These are phyloP conservation scores for Ramularia endophylla DNA, from an alignment of 2,329 filamentous ascomycete genomes.

Conservation along the genomic window DNA sequence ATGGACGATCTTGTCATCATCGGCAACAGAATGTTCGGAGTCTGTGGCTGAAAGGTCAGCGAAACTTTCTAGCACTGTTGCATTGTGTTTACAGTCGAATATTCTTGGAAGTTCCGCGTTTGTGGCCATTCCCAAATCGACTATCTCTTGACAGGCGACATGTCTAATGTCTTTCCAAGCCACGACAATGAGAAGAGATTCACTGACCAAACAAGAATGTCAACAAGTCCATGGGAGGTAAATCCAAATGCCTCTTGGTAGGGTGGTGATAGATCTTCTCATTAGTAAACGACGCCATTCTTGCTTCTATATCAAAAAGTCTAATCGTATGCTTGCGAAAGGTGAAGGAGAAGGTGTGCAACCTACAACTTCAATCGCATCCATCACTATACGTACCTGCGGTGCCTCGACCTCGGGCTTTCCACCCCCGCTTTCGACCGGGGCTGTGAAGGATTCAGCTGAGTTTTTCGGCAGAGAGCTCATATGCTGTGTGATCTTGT, in stretches of 20 bases:
- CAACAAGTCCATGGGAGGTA: conserved; percentile 36
- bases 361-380: conserved; percentile 3
- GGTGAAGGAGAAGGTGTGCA: neutral
- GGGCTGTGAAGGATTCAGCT: neutral
- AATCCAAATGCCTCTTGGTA: conserved; percentile 17
- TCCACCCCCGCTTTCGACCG: conserved; percentile 4
- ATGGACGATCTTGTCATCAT: conserved; percentile 51
- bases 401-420: neutral
- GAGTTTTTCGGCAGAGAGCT: too few species aligned
- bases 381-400: neutral
- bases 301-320: neutral
- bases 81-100: too few species aligned
- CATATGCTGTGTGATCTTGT: too few species aligned
- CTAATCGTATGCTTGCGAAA: neutral
- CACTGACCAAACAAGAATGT: conserved; percentile 37
- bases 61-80: neutral
- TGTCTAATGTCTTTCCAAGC: too few species aligned
- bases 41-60: conserved; percentile 3
- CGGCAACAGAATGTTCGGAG: conserved; percentile 28
- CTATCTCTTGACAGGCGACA: too few species aligned
- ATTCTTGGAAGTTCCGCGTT: too few species aligned
- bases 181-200: neutral
- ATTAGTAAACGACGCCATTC: conserved; percentile 11
- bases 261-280: conserved; percentile 22
- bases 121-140: too few species aligned